Evolutionary conservation across 352 stramenopile species (phyloP).

Genomic region (Globisporangium perplexum): DNA sequence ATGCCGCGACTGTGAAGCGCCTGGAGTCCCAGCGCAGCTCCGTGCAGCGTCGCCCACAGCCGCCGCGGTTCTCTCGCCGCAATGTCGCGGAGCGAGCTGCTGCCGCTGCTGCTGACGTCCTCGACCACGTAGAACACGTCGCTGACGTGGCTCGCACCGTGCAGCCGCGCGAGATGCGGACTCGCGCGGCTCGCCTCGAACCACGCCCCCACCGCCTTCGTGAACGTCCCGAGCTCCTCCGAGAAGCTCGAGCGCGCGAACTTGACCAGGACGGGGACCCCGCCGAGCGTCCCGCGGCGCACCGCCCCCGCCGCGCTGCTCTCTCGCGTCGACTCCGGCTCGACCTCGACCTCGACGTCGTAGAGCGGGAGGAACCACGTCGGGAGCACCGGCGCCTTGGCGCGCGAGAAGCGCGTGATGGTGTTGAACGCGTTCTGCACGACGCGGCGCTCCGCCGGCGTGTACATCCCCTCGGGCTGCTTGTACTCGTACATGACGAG

Average conservation of each 20-base stretch:
- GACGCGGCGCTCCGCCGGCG: conserved; percentile 1
- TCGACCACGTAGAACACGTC: conserved; percentile 6
- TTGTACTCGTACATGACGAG: conserved; percentile 15
- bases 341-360: neutral
- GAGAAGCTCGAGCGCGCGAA: neutral
- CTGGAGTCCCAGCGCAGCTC: conserved; percentile 3
- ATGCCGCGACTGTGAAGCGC: conserved; percentile 4
- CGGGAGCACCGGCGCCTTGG: conserved; percentile 4
- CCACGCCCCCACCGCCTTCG: neutral
- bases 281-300: neutral
- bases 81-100: neutral
- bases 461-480: neutral
- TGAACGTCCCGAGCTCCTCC: neutral
- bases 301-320: neutral
- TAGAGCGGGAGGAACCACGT: conserved; percentile 7
- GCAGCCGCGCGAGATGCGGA: conserved; percentile 1
- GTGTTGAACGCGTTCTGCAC: conserved; percentile 15
- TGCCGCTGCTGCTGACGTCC: neutral
- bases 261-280: neutral
- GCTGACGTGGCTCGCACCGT: conserved; percentile 5
- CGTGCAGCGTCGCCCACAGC: conserved; percentile 4
- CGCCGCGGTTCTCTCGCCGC: neutral
- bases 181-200: neutral
- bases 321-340: neutral
- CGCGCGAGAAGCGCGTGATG: conserved; percentile 11